phyloP scores from a whole-genome alignment of 805 yeast species.

The Schwanniomyces vanrijiae region DNA sequence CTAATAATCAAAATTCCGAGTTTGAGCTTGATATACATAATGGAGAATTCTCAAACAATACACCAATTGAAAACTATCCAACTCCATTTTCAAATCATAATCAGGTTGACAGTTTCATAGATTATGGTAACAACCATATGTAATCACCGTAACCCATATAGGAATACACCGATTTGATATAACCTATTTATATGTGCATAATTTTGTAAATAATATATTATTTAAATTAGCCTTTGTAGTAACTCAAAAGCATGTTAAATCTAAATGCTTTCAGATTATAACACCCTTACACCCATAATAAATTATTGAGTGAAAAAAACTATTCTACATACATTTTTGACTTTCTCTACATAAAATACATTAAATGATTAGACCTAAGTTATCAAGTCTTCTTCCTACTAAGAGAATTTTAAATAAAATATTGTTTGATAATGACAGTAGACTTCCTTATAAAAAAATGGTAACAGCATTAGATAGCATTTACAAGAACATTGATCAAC shows the following conservation, averaged over 20 bases:
- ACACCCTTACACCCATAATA: background rate
- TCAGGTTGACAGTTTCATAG: conserved; percentile 21
- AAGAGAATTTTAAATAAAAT: conserved; percentile 56
- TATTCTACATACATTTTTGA: too few species aligned
- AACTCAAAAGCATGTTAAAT: background rate
- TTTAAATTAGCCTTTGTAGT: too few species aligned
- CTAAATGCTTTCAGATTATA: background rate
- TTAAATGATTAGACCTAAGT: conserved; percentile 19
- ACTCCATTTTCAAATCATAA: conserved; percentile 8
- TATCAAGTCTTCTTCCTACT: conserved; percentile 49
- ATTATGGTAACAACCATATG: conserved; percentile 18
- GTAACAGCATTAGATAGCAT: conserved; percentile 53
- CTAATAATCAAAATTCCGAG: conserved; percentile 6
- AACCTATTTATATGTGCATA: background rate
- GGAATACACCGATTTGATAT: background rate
- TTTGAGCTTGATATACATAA: conserved; percentile 9
- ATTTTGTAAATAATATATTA: background rate
- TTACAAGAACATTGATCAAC: conserved; percentile 48
- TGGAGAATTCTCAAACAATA: conserved; percentile 7
- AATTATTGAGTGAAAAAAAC: background rate
- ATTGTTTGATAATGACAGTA: conserved; percentile 66
- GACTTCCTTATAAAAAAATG: conserved; percentile 52
- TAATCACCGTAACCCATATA: background rate
- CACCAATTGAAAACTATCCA: conserved; percentile 7
- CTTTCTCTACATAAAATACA: background rate